Conservation (phyloP, 495 filamentous ascomycete species). For the Amorphotheca resinae region DNA sequence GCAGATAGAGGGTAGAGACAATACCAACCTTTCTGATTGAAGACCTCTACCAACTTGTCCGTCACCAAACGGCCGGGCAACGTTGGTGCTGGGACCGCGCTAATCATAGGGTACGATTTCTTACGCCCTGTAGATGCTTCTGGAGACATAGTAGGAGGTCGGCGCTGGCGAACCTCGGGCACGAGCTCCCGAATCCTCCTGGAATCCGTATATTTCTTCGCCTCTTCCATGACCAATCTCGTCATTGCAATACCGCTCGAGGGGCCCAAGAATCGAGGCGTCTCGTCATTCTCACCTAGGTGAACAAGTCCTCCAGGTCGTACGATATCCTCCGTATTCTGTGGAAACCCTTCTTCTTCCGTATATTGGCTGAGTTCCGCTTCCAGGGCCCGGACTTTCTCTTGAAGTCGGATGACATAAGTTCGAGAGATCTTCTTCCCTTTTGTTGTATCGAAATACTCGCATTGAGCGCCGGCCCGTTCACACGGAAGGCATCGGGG, state of each 20-base stretch:
- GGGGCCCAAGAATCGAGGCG: slow-evolving; percentile 72
- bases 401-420: slow-evolving; percentile 81
- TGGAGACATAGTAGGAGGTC: slow-evolving; percentile 21
- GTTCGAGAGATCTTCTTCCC: slow-evolving; percentile 63
- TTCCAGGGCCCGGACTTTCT: slow-evolving; percentile 66
- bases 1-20: background rate
- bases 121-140: slow-evolving; percentile 29
- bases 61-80: slow-evolving; percentile 56
- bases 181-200: slow-evolving; percentile 80
- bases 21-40: slow-evolving; percentile 61
- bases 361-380: slow-evolving; percentile 51
- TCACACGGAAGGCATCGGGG: slow-evolving; percentile 89
- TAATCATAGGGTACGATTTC: slow-evolving; percentile 63
- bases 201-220: slow-evolving; percentile 73
- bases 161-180: slow-evolving; percentile 40
- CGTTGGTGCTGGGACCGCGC: slow-evolving; percentile 53
- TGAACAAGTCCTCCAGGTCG: slow-evolving; percentile 71
- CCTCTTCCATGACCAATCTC: slow-evolving; percentile 84
- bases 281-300: slow-evolving; percentile 68
- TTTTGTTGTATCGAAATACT: slow-evolving; percentile 83
- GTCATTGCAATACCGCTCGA: slow-evolving; percentile 93
- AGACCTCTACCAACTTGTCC: slow-evolving; percentile 65
- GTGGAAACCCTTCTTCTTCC: slow-evolving; percentile 51
- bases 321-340: slow-evolving; percentile 67
- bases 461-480: slow-evolving; percentile 74